Conservation (phyloP, 768 basidiomycete genomes). For the Roridomyces roridus region DNA sequence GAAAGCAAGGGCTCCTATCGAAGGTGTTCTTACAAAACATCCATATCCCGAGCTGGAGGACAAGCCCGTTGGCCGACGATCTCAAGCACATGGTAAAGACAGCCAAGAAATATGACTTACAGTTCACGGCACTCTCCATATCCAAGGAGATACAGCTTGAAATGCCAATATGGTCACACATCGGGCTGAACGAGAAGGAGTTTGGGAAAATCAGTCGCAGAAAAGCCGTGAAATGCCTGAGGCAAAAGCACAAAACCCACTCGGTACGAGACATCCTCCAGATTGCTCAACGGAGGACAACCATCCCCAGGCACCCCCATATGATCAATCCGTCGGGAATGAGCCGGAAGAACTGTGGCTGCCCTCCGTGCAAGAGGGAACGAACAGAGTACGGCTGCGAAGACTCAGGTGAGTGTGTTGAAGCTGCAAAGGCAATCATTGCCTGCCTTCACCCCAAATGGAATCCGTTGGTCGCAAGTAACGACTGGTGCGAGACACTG, state of each 20-base stretch:
- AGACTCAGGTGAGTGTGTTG: constrained; percentile 3
- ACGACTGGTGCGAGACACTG: not conserved
- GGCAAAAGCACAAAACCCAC: not conserved
- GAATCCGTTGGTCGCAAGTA: not conserved
- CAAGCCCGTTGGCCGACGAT: not conserved
- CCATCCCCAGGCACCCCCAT: not conserved
- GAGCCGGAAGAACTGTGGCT: constrained; percentile 1
- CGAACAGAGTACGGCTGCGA: not conserved
- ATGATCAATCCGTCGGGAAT: not conserved
- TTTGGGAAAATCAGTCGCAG: not conserved
- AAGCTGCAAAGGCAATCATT: not conserved
- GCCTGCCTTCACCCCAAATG: not conserved
- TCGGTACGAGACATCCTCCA: not conserved
- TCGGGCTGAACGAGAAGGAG: not conserved
- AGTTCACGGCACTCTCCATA: not conserved
- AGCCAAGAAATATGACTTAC: not conserved
- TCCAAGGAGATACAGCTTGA: not conserved
- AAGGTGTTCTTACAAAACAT: not conserved
- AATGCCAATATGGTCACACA: constrained; percentile 2
- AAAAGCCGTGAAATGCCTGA: not conserved
- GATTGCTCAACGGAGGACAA: not conserved
- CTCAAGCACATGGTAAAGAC: not conserved
- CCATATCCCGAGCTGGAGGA: not conserved
- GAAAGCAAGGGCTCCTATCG: not conserved
- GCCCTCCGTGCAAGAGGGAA: not conserved